Evolutionary conservation across 1,284 basidiomycete species (phyloP).

Genomic region (Anthracocystis setariae): DNA sequence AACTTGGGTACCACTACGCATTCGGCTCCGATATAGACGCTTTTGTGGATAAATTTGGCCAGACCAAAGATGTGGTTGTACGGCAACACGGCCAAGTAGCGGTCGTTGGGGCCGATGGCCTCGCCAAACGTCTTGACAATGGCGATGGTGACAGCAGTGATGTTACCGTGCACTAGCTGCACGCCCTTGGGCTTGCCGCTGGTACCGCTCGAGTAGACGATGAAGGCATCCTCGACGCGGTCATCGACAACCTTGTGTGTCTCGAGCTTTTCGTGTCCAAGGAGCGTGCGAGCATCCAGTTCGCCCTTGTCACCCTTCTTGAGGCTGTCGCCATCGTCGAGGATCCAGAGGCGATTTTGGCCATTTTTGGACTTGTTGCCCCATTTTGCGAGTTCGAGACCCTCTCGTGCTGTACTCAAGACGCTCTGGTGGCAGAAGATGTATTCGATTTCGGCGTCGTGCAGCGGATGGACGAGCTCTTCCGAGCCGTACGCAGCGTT

Average conservation of each 20-base stretch:
- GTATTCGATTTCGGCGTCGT: conserved; percentile 54
- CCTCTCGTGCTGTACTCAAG: conserved; percentile 46
- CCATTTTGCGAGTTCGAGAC: conserved; percentile 42
- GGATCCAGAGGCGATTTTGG: conserved; percentile 55
- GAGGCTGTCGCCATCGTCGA: conserved; percentile 59
- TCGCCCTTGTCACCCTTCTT: conserved; percentile 50
- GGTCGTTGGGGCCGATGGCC: conserved; percentile 45
- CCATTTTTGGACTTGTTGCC: conserved; percentile 38
- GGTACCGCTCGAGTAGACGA: conserved; percentile 64
- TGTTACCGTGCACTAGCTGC: conserved; percentile 61
- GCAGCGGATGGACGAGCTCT: conserved; percentile 60
- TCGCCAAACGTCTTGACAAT: conserved; percentile 30
- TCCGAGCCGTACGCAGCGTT: conserved; percentile 63
- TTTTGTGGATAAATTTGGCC: conserved; percentile 74
- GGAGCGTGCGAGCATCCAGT: conserved; percentile 43
- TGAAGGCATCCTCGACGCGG: conserved; percentile 47
- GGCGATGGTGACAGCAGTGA: conserved; percentile 50
- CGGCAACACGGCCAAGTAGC: conserved; percentile 55
- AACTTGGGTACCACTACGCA: conserved; percentile 79
- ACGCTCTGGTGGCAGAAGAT: conserved; percentile 55
- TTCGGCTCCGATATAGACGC: conserved; percentile 74
- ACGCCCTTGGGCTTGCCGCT: conserved; percentile 66
- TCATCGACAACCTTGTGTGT: conserved; percentile 49
- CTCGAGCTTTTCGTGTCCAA: conserved; percentile 38
- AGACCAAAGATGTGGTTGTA: conserved; percentile 68